These are phyloP conservation scores for Naegleria lovaniensis DNA, from an alignment of 208 protist genomes.

Conservation along the genomic window DNA sequence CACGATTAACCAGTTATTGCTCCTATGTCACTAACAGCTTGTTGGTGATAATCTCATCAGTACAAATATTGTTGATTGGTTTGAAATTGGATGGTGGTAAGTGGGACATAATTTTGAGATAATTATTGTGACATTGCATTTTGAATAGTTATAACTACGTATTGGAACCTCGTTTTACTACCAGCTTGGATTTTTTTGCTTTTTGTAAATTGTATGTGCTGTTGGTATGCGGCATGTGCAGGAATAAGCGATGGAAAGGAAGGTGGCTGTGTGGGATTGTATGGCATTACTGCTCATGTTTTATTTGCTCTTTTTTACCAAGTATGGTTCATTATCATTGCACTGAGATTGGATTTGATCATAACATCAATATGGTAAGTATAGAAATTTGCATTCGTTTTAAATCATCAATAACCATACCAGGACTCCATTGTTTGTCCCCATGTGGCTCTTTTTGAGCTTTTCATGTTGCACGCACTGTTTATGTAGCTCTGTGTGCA, in stretches of 20 bases:
- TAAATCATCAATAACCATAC: too few species aligned
- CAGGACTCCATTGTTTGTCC: background rate
- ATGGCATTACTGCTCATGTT: background rate
- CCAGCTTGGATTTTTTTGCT: background rate
- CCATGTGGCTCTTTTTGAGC: background rate
- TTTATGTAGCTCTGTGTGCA: background rate
- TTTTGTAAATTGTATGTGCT: background rate
- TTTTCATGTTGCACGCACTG: background rate
- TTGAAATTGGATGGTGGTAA: background rate
- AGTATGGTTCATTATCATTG: background rate
- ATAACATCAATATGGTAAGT: background rate
- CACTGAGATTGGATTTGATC: background rate
- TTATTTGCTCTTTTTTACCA: background rate
- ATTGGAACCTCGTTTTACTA: background rate
- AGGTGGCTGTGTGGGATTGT: background rate
- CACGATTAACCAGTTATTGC: background rate
- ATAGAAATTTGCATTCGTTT: too few species aligned
- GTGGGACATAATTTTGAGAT: too few species aligned
- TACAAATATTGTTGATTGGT: background rate
- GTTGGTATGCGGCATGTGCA: background rate
- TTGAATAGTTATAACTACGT: background rate
- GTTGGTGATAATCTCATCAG: background rate
- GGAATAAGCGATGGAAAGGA: background rate
- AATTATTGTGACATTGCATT: too few species aligned
- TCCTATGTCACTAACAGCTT: background rate